Evolutionary conservation across 164 flowering plant species (phyloP), one percentile per base, ranked within the genome.

Genomic region (Litsea cubeba): DNA sequence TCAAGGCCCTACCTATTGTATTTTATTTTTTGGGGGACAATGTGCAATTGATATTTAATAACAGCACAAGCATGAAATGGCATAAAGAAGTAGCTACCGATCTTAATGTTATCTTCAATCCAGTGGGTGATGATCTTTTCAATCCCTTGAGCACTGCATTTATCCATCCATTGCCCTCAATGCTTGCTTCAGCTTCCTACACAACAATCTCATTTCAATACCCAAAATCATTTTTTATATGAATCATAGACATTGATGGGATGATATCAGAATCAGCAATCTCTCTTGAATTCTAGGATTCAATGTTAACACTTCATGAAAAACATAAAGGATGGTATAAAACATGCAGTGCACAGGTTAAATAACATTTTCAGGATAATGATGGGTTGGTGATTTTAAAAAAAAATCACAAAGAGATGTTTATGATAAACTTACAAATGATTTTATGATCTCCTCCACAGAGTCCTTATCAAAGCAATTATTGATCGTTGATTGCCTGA

Each of bases 91-190:
- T 35, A 68, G 5, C 24, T 88, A 95, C 99, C 84, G 99, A 93
- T 89, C 86, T 87, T 14, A 95, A 78, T 64, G 93, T 90, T 40
- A 92, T 89, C 80, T 88, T 91, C 80, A 95, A 77, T 76, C 95
- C 97, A 24, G 95, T 85, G 3, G 98, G 99, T n/a, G 99, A 90
- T 63, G 98, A 88, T 80, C 91, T 88, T 82, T 90, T 93, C 76
- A 95, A 67, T 14, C 92, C 88, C 78, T 90, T 87, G 65, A 92
- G 86, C 30, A 87, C 83, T 58, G 92, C 64, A 70, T 63, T 71
- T 62, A 93, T 86, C 98, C 98, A 95, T 68, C 74, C 94, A 81
- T 90, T 90, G 74, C 91, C 99, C 76, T 86, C 94, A 76, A 84
- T 84, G 66, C 76, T 80, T 71, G 87, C 85, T 78, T 93, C 96